A percentile compares a stretch with the other conserved stretches of the same genome.
Evolutionary conservation across 1,284 basidiomycete species (phyloP).

Genomic region (Anthracocystis setariae): DNA sequence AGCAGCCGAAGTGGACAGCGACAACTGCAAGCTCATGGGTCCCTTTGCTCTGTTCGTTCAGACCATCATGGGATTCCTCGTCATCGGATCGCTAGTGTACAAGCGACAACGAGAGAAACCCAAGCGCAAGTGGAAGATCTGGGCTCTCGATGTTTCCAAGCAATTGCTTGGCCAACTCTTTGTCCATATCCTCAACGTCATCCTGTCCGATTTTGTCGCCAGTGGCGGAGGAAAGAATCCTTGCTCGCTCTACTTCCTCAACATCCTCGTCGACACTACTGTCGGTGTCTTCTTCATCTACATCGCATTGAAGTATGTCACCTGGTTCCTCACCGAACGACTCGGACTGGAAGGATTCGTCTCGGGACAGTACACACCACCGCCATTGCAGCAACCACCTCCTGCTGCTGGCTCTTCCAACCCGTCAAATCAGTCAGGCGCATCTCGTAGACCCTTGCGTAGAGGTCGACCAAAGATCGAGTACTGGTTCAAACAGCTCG

Average conservation of each 20-base stretch:
- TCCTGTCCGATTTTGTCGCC: constrained; percentile 68
- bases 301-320: constrained; percentile 77
- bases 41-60: constrained; percentile 72
- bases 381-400: constrained; percentile 16
- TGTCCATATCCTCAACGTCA: constrained; percentile 85
- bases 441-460: constrained; percentile 14
- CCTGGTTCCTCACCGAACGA: constrained; percentile 76
- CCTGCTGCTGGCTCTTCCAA: constrained; percentile 5
- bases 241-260: constrained; percentile 80
- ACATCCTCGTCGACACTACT: constrained; percentile 93
- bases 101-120: constrained; percentile 87
- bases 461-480: constrained; percentile 53
- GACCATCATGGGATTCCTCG: constrained; percentile 84
- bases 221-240: constrained; percentile 55
- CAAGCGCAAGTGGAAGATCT: constrained; percentile 90
- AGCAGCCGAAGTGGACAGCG: constrained; percentile 49
- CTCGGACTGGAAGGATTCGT: constrained; percentile 80
- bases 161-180: constrained; percentile 91
- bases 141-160: constrained; percentile 73
- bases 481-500: constrained; percentile 84
- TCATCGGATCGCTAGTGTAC: constrained; percentile 82
- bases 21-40: constrained; percentile 59
- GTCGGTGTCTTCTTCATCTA: constrained; percentile 88
- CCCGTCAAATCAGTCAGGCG: constrained; percentile 8
- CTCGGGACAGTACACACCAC: constrained; percentile 78